These are phyloP conservation scores for Prunus persica DNA, from an alignment of 306 rosid species.

Conservation along the genomic window DNA sequence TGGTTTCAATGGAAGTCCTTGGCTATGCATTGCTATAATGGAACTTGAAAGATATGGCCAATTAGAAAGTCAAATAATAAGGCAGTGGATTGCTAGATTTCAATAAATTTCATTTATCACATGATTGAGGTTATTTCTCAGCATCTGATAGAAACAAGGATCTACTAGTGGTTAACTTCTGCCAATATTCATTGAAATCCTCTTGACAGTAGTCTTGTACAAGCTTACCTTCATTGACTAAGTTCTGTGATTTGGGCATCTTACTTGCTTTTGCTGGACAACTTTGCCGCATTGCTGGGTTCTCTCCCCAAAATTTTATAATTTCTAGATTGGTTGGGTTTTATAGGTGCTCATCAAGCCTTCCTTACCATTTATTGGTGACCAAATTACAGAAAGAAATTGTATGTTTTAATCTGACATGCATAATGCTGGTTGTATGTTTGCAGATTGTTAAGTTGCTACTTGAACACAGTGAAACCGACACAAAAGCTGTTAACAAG, in stretches of 20 bases:
- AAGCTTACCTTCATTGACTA: slow-evolving; percentile 13
- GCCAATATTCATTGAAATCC: neutral
- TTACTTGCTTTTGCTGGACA: neutral
- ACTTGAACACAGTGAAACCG: slow-evolving; percentile 46
- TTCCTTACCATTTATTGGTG: neutral
- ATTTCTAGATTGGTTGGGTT: neutral
- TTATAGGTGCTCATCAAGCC: neutral
- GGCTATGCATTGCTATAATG: neutral
- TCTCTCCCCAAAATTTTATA: neutral
- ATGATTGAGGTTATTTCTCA: neutral
- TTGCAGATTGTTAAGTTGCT: slow-evolving; percentile 78
- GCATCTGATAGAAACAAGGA: neutral
- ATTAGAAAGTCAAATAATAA: no score
- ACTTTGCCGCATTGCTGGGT: neutral
- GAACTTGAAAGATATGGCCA: slow-evolving; percentile 5
- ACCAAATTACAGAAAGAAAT: neutral
- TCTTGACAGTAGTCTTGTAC: neutral
- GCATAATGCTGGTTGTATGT: neutral
- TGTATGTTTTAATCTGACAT: neutral
- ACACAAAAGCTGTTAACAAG: slow-evolving; percentile 50
- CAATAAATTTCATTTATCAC: neutral
- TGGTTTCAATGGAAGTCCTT: neutral
- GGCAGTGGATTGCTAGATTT: neutral
- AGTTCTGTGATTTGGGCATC: slow-evolving; percentile 10
- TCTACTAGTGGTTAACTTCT: neutral